phyloP scores from a whole-genome alignment of 1,284 basidiomycete species.

The Tremellales sp. region DNA sequence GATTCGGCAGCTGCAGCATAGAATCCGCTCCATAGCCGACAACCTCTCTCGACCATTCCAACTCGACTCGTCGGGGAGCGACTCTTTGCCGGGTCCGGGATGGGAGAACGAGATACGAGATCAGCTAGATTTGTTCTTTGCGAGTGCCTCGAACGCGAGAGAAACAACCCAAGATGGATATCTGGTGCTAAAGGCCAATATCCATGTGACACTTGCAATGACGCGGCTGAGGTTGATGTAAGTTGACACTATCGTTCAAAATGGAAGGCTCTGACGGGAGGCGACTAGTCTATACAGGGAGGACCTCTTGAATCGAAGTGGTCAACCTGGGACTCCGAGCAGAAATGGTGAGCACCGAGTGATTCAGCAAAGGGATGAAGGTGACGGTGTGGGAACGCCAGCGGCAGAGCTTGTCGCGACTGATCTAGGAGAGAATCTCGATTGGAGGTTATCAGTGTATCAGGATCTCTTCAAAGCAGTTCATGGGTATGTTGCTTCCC shows the following conservation, averaged over 20 bases:
- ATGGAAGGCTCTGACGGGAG: too few species aligned
- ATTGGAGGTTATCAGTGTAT: slow-evolving; percentile 28
- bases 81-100: slow-evolving; percentile 17
- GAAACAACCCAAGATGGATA: slow-evolving; percentile 26
- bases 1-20: slow-evolving; percentile 12
- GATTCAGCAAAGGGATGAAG: neutral
- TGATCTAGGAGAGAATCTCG: slow-evolving; percentile 20
- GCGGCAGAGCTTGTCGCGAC: slow-evolving; percentile 27
- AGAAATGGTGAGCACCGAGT: slow-evolving; percentile 13
- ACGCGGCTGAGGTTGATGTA: slow-evolving; percentile 23
- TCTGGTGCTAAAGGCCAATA: slow-evolving; percentile 27
- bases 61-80: slow-evolving; percentile 11
- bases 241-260: too few species aligned
- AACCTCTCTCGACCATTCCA: slow-evolving; percentile 19
- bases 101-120: slow-evolving; percentile 26
- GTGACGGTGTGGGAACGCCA: neutral
- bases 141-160: slow-evolving; percentile 22
- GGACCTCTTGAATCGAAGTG: slow-evolving; percentile 20
- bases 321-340: slow-evolving; percentile 17
- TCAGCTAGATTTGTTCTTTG: slow-evolving; percentile 27
- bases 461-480: slow-evolving; percentile 28
- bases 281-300: slow-evolving; percentile 20
- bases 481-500: slow-evolving; percentile 18
- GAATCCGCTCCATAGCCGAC: slow-evolving; percentile 15
- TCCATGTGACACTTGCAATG: slow-evolving; percentile 31